Base-by-base conservation (phyloP, 139 green algal genomes). In the Helicosporidium sp. region DNA sequence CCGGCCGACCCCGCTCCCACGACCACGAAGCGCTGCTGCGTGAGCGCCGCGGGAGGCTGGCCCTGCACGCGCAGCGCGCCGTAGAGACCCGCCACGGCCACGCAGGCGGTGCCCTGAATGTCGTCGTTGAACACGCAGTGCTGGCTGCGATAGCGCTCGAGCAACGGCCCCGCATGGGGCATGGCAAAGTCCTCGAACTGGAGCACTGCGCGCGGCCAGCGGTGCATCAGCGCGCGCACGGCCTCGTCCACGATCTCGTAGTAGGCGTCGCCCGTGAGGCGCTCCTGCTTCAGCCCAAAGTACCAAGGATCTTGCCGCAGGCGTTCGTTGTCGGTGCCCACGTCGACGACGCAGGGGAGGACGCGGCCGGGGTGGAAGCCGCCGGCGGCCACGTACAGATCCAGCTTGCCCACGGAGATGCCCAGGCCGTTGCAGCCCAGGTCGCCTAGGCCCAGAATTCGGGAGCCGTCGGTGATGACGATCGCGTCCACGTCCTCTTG, bases 341-440 rank as follows among this genome's bases (percentile, higher is more conserved):
- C 82, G 51, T 94, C 85, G 15, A 95, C 64, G 5, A 87, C 65
- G 25, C 78, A 66, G 2, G 86, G 87, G 51, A 95, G 62, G 25
- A 95, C 77, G 22, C 73, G 62, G n/a, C 37, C 44, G 6, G 83
- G 82, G 50, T 82, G 55, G 69, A 95, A 92, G 18, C 83, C 83
- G 20, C 75, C 86, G 7, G 78, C 84, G 6, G 72, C 84, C 28
- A 83, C 78, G 61, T 96, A 95, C 25, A 95, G 55, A 49, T 94
- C 85, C 43, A 96, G 69, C 73, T 96, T 95, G 26, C 85, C 75
- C 22, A 89, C 68, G 6, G 66, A 55, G 43, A 90, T 87, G 40
- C 63, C 77, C 23, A 91, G 61, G 20, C 80, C 80, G 31, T 84
- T 74, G 23, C 77, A 26, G 42, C 75, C 76, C 52, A 94, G 58